These are phyloP conservation scores for Mortierella sp. DNA, from an alignment of 371 early-diverging fungal genomes.

Conservation along the genomic window DNA sequence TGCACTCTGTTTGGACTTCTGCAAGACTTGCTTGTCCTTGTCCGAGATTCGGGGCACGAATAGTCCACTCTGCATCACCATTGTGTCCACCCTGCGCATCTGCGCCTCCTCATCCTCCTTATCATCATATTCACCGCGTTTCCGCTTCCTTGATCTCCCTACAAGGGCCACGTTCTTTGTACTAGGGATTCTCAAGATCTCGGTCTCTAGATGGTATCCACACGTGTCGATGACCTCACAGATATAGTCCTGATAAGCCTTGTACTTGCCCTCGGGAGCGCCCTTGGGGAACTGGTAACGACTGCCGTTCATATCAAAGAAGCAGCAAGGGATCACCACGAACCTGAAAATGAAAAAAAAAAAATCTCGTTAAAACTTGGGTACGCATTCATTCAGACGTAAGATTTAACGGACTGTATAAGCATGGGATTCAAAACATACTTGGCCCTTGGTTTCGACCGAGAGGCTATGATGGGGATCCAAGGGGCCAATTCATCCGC, in stretches of 20 bases:
- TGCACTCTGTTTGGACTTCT: constrained; percentile 22
- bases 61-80: constrained; percentile 42
- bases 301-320: constrained; percentile 78
- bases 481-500: constrained; percentile 92
- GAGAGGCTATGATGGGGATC: constrained; percentile 84
- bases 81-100: constrained; percentile 31
- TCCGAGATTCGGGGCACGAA: constrained; percentile 71
- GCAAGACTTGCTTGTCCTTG: constrained; percentile 65
- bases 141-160: constrained; percentile 57
- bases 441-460: constrained; percentile 68
- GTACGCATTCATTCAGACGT: no score
- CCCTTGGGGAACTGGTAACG: constrained; percentile 57
- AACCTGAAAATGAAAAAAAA: constrained; percentile 58
- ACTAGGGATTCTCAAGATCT: constrained; percentile 86
- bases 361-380: not conserved
- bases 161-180: constrained; percentile 89
- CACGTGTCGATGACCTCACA: constrained; percentile 63
- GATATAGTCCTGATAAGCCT: constrained; percentile 77
- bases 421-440: constrained; percentile 16
- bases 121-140: constrained; percentile 18
- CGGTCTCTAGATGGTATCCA: constrained; percentile 76
- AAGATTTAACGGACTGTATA: no score
- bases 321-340: constrained; percentile 87
- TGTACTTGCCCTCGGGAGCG: constrained; percentile 74
- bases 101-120: not conserved